A percentile compares a stretch with the other conserved stretches of the same genome.
These are phyloP conservation scores for Cupressus sempervirens DNA, from an alignment of 75 land plant species.

Conservation along the genomic window DNA sequence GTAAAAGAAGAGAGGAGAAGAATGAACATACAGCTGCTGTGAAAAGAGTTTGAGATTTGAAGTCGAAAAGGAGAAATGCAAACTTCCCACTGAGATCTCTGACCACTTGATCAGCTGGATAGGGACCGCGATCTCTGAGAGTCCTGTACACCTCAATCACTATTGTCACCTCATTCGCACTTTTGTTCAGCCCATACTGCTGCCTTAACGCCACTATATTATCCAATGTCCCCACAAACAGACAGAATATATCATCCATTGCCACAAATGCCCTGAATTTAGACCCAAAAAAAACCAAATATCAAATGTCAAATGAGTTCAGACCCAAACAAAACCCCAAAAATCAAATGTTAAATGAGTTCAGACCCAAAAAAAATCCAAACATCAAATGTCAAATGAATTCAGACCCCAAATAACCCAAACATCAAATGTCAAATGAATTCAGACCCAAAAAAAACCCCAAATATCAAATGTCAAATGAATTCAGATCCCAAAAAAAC, in stretches of 20 bases:
- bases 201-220: conserved; percentile 73
- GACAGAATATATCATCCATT: conserved; percentile 63
- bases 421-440: too few relatives aligned
- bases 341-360: too few relatives aligned
- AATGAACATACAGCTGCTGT: conserved; percentile 36
- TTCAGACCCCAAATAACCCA: too few relatives aligned
- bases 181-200: conserved; percentile 76
- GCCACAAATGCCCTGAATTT: background rate
- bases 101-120: conserved; percentile 75
- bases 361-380: too few relatives aligned
- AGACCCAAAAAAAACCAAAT: too few relatives aligned
- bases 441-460: too few relatives aligned
- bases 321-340: too few relatives aligned
- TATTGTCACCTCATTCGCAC: conserved; percentile 63
- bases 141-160: conserved; percentile 82
- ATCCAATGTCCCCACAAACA: conserved; percentile 80
- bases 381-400: too few relatives aligned
- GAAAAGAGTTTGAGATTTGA: conserved; percentile 40
- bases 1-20: background rate
- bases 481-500: too few relatives aligned
- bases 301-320: too few relatives aligned
- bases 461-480: too few relatives aligned
- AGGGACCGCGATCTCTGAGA: conserved; percentile 88
- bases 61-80: conserved; percentile 76
- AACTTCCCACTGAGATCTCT: conserved; percentile 74